phyloP scores from a whole-genome alignment of 176 grass and related monocot species.

The Pharus latifolius region DNA sequence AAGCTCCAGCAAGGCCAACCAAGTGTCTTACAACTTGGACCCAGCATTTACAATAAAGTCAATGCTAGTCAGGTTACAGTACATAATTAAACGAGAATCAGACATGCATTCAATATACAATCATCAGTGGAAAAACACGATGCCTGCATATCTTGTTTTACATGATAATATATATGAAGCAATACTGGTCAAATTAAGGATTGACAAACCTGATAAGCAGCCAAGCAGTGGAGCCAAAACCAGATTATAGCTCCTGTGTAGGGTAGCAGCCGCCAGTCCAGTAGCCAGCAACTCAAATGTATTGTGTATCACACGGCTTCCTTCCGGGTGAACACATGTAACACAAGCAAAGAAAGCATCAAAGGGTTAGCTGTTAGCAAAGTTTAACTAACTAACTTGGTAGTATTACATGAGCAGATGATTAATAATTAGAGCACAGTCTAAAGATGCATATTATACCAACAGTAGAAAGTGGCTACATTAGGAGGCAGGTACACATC shows the following conservation, averaged over 20 bases:
- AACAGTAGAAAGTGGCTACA: background rate
- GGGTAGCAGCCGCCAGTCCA: background rate
- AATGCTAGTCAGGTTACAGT: background rate
- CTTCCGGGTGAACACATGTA: background rate
- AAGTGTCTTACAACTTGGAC: too few relatives aligned
- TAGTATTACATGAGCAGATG: background rate
- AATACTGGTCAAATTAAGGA: background rate
- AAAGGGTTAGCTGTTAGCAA: background rate
- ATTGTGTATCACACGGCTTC: background rate
- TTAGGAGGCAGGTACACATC: background rate
- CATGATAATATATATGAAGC: background rate
- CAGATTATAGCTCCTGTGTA: background rate
- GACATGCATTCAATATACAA: background rate
- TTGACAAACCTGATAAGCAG: slow-evolving; percentile 5
- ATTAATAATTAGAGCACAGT: background rate
- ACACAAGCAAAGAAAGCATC: background rate
- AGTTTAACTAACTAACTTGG: slow-evolving; percentile 1
- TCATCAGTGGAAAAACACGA: background rate
- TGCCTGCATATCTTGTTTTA: background rate
- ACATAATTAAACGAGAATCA: background rate
- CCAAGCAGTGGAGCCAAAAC: background rate
- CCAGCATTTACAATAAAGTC: too few relatives aligned
- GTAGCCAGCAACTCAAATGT: background rate
- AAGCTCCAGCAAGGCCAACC: too few relatives aligned
- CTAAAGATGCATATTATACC: background rate